phyloP scores from a whole-genome alignment of 179 eudicot genomes.

The Pouteria campechiana region DNA sequence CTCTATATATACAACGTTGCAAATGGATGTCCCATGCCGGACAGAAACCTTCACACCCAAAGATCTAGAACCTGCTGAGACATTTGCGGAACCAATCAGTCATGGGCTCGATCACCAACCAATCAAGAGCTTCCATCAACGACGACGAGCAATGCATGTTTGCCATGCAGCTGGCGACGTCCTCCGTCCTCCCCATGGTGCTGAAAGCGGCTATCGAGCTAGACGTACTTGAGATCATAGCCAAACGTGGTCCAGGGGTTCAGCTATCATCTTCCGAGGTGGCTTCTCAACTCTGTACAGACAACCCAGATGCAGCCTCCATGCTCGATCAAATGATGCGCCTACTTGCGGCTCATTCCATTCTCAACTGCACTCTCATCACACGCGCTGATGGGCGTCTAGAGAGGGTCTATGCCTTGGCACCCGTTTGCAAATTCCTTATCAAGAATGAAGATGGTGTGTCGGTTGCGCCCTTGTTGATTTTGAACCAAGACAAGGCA shows the following conservation, averaged over 20 bases:
- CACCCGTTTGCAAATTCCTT: slow-evolving; percentile 1
- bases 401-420: slow-evolving; percentile 1
- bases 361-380: slow-evolving; percentile 3
- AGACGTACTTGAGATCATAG: slow-evolving; percentile 13
- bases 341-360: slow-evolving; percentile 4
- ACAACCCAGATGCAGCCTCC: slow-evolving; percentile 1
- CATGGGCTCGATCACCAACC: too few relatives aligned
- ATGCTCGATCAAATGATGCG: slow-evolving; percentile 10
- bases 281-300: slow-evolving; percentile 3
- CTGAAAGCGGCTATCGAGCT: slow-evolving; percentile 9
- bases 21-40: too few relatives aligned
- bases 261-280: slow-evolving; percentile 12
- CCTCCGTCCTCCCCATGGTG: slow-evolving; percentile 8
- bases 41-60: too few relatives aligned
- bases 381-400: not conserved
- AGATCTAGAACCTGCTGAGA: too few relatives aligned
- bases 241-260: slow-evolving; percentile 2
- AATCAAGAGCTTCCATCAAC: too few relatives aligned
- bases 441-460: slow-evolving; percentile 4
- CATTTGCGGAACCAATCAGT: too few relatives aligned
- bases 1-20: too few relatives aligned
- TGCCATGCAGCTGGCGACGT: not conserved
- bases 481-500: slow-evolving; percentile 2
- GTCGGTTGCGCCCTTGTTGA: not conserved
- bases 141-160: not conserved